These are phyloP conservation scores for Coemansia sp. DNA, from an alignment of 192 early-diverging fungal genomes.

Conservation along the genomic window DNA sequence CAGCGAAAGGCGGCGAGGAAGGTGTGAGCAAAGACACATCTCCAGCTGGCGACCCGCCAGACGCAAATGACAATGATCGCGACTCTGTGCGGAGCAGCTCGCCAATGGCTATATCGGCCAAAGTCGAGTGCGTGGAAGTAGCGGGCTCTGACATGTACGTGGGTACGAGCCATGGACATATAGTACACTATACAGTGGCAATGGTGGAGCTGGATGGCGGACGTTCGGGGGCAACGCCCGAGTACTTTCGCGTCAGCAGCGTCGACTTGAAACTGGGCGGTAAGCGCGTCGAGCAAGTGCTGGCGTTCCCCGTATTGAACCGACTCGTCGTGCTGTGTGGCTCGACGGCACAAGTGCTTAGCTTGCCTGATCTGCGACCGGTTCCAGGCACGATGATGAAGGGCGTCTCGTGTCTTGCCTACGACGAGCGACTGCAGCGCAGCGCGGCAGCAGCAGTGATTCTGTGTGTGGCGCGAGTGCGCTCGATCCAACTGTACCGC, in stretches of 20 bases:
- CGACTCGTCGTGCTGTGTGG: constrained; percentile 48
- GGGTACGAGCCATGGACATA: constrained; percentile 42
- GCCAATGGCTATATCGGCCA: not conserved
- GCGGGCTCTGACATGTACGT: constrained; percentile 38
- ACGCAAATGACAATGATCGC: not conserved
- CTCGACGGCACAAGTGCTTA: constrained; percentile 31
- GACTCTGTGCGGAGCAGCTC: constrained; percentile 8
- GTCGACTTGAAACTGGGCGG: constrained; percentile 35
- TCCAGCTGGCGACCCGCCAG: not conserved
- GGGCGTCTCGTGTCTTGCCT: constrained; percentile 45
- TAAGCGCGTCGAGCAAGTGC: constrained; percentile 48
- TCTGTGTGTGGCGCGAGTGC: constrained; percentile 51
- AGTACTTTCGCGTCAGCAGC: constrained; percentile 18
- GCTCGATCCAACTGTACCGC: constrained; percentile 38
- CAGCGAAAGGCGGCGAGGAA: not conserved
- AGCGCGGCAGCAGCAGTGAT: constrained; percentile 7
- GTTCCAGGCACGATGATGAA: constrained; percentile 26
- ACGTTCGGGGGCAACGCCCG: not conserved
- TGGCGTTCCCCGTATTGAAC: constrained; percentile 38
- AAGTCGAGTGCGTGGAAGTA: constrained; percentile 47
- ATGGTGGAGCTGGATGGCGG: constrained; percentile 14
- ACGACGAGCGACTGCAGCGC: constrained; percentile 45
- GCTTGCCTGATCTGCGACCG: constrained; percentile 31
- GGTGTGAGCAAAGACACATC: not conserved
- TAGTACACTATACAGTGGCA: constrained; percentile 41